Evolutionary conservation across 441 rosid genomes (phyloP), one percentile per base, ranked within the genome.

Genomic region (Gossypium lobatum): DNA sequence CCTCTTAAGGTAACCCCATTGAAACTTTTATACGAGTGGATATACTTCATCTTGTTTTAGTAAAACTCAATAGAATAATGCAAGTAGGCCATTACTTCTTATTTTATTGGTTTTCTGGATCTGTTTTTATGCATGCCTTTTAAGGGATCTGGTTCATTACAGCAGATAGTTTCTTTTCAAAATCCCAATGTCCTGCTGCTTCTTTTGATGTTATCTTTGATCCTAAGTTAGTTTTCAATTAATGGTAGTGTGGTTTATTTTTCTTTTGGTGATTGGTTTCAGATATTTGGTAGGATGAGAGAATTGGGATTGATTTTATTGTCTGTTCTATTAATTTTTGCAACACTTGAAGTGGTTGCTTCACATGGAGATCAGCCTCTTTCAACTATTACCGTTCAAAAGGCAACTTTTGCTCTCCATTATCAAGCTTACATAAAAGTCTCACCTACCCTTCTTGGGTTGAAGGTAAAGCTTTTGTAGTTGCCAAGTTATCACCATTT

Each of bases 371-470:
- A 71, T 26, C 72, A 68, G 59, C 72, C 96, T 31, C 83, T 93
- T 45, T 84, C 95, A 4, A 84, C 73, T 63, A 88, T 93, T 75
- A 85, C 82, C 60, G 67, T 91, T 70, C 87, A 83, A 37, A 80
- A 74, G 75, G 75, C 88, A 23, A 75, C 62, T 14, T 80, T 80
- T 50, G 71, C 87, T 78, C 82, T 89, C 72, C 60, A 75, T 62
- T 78, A 53, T 8, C 18, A 70, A 57, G 92, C 97, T 74, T 81
- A 67, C 77, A 70, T 93, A 71, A 84, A 80, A 82, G 93, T 87
- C 37, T 87, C 85, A 52, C 93, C 95, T 65, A 65, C 77, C 6
- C 20, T 85, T 80, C 90, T 93, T 76, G 98, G 97, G 72, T 74
- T 83, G 46, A 76, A 75, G 72, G 98, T 88, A 76, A 79, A 77